Conservation (phyloP, 805 yeast genomes). For the Candida easanensis region DNA sequence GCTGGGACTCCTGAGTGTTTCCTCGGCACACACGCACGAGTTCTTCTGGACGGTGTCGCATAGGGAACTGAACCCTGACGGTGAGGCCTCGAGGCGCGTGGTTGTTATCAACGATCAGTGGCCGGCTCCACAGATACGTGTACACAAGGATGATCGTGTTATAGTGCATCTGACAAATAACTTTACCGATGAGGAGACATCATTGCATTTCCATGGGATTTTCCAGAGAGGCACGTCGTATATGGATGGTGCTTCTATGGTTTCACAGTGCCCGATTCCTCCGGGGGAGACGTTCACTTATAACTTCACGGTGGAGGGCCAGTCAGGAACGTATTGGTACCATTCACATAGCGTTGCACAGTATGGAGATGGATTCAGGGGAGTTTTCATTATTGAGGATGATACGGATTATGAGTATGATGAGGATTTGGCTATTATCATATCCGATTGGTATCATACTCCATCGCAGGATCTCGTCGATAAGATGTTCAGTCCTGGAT, state of each 20-base stretch:
- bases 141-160: constrained; percentile 40
- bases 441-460: constrained; percentile 50
- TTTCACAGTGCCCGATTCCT: constrained; percentile 59
- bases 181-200: constrained; percentile 41
- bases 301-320: constrained; percentile 37
- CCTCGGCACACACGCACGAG: constrained; percentile 18
- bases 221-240: constrained; percentile 66
- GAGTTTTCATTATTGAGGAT: constrained; percentile 39
- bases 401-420: constrained; percentile 34
- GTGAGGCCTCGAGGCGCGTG: constrained; percentile 44
- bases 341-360: constrained; percentile 50
- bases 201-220: constrained; percentile 73
- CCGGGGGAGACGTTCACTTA: constrained; percentile 42
- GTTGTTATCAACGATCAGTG: constrained; percentile 56
- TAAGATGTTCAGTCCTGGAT: constrained; percentile 36
- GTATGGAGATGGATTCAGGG: constrained; percentile 46
- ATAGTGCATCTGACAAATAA: constrained; percentile 38
- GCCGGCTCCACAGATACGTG: constrained; percentile 49
- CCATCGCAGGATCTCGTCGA: constrained; percentile 35
- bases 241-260: constrained; percentile 90
- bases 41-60: constrained; percentile 38
- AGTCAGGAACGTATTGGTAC: constrained; percentile 54
- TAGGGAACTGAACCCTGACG: constrained; percentile 54
- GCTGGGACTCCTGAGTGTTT: not conserved
- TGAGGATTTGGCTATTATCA: constrained; percentile 41